Conservation (phyloP, 768 basidiomycete species). For the Phylloporus arenicola region DNA sequence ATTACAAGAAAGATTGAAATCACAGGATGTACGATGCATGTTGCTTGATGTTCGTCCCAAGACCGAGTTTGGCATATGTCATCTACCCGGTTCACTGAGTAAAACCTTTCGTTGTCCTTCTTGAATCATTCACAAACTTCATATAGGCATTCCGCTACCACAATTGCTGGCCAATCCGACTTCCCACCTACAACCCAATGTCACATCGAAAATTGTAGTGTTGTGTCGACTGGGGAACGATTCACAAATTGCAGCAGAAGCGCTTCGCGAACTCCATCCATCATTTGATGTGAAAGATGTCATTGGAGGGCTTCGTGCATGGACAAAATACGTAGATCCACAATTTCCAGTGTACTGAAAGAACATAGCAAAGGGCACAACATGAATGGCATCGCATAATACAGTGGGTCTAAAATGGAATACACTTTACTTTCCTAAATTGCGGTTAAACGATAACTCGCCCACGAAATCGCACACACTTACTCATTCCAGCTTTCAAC, state of each 20-base stretch:
- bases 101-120: constrained; percentile 20
- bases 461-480: constrained; percentile 16
- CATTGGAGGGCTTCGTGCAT: constrained; percentile 76
- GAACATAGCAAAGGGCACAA: constrained; percentile 4
- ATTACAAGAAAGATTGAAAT: constrained; percentile 36
- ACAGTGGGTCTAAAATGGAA: constrained; percentile 30
- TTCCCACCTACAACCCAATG: constrained; percentile 31
- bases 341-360: constrained; percentile 75
- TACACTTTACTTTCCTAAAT: constrained; percentile 28
- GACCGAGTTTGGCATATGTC: constrained; percentile 84
- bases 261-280: constrained; percentile 21
- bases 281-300: constrained; percentile 53
- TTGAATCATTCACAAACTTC: constrained; percentile 1
- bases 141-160: constrained; percentile 67
- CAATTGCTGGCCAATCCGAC: constrained; percentile 58
- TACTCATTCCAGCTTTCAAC: constrained; percentile 65
- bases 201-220: constrained; percentile 40
- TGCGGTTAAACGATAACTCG: not conserved
- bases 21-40: constrained; percentile 16
- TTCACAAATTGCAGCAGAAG: constrained; percentile 78
- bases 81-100: constrained; percentile 73
- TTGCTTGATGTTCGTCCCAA: constrained; percentile 78
- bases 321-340: constrained; percentile 70
- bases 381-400: constrained; percentile 5
- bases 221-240: constrained; percentile 91